These are phyloP conservation scores for Annona cherimola DNA, from an alignment of 164 flowering plant genomes.

Conservation along the genomic window DNA sequence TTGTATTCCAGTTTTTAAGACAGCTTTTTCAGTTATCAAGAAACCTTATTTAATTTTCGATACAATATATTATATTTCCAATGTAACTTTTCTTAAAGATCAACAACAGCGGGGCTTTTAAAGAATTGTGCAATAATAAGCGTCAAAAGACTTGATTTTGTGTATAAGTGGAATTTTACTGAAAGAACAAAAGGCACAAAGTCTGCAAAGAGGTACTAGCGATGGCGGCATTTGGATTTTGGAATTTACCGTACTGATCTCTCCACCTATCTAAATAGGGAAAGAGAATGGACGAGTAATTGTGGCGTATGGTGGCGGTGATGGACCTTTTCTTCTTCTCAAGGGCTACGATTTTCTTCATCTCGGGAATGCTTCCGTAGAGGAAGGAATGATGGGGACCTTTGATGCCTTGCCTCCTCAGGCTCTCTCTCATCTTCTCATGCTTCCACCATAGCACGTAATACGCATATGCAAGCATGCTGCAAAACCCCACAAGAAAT, in stretches of 20 bases:
- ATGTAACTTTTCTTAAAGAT: too few species aligned
- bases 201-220: too few species aligned
- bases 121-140: too few species aligned
- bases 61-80: too few species aligned
- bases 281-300: slow-evolving; percentile 14
- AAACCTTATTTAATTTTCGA: too few species aligned
- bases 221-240: too few species aligned
- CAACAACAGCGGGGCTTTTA: too few species aligned
- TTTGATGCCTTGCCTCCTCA: slow-evolving; percentile 10
- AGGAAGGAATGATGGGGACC: slow-evolving; percentile 14
- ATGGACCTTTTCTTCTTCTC: neutral
- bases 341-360: slow-evolving; percentile 7
- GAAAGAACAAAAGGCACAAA: too few species aligned
- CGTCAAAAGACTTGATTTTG: too few species aligned
- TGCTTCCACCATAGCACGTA: slow-evolving; percentile 10
- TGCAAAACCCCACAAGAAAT: neutral
- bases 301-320: slow-evolving; percentile 14
- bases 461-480: slow-evolving; percentile 2
- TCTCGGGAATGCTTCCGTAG: slow-evolving; percentile 7
- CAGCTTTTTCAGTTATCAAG: too few species aligned
- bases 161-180: too few species aligned
- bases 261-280: slow-evolving; percentile 27
- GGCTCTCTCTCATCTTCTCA: slow-evolving; percentile 7
- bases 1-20: too few species aligned
- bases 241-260: slow-evolving; percentile 25